Evolutionary conservation across 768 basidiomycete species (phyloP), one percentile per base, ranked within the genome.

Genomic region (Stropharia rugosoannulata): DNA sequence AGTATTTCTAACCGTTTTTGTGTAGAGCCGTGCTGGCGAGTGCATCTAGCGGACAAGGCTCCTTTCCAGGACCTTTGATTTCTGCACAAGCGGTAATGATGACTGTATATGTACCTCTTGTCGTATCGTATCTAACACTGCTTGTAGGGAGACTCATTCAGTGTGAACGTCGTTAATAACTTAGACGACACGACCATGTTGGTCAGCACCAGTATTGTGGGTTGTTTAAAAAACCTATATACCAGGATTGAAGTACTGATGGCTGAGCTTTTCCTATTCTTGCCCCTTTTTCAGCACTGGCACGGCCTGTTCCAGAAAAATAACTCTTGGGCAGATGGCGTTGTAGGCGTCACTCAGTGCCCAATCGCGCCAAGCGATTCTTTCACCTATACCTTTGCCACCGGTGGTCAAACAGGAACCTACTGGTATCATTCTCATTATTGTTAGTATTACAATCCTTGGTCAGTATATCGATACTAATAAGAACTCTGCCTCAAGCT

Each of bases 351-450:
- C 0, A 75, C 60, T 4, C 76, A 77, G 45, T 78, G 77, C 50
- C 79, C 77, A 7, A 72, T 80, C 37, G 60, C 67, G 9, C 66
- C 69, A 9, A 66, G 67, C 0, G 46, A 79, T 57, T 68, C 70
- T 3, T 80, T 75, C 67, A 19, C 51, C n/a, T 61, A 61, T 35
- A 12, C 59, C 19, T 55, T 62, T 29, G 25, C 55, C 4, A 66
- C 63, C 1, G 59, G 65, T 5, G 60, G 65, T 27, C 76, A 78
- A 60, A 69, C 75, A 2, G 76, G 78, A 16, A 72, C 67, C 12
- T 82, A 72, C 59, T 82, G 80, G 79, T 72, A 76, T 68, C 65
- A 65, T 39, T 66, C 65, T 19, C 78, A 80, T 57, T 66, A 70
- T 36, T 51, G 64, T 65, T 50, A n/a, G 60, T 61, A 10, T 32